Evolutionary conservation across 1,284 basidiomycete genomes (phyloP), one percentile per base, ranked within the genome.

Genomic region (Moniliophthora roreri): DNA sequence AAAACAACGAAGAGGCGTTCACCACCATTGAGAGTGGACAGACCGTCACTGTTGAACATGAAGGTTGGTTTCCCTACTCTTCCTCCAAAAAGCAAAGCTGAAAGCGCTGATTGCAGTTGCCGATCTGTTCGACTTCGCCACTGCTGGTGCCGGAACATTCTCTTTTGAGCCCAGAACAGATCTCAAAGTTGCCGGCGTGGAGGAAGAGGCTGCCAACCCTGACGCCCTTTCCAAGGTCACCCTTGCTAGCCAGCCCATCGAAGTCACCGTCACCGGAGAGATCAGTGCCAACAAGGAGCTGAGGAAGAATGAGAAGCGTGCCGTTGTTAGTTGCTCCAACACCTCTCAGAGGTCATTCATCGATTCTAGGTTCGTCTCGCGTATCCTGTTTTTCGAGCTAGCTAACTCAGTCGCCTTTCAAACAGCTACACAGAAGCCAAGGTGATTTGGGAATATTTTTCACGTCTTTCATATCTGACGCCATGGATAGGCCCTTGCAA

Each of bases 21-120:
- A 59, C 69, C 26, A 62, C 65, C 54, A 74, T 78, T 56, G 62
- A 66, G 16, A 69, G 74, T 16, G 75, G 75, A 15, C 59, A 74
- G 58, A 70, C 68, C 32, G 58, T 76, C 45, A 69, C 68, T 21
- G 71, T 73, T 44, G 62, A 62, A 34, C 76, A 76, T 53, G 65
- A 71, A 45, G 66, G 75, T 73, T 53, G 11, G 28, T 48, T 45
- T 8, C 34, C 15, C 32, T 23, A 21, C 32, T 42, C 16, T 16
- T 16, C 41, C 26, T 16, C 24, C 21, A 15, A 55, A 13, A 40
- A n/a, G n/a, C n/a, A n/a, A n/a, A n/a, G n/a, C 36, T 28, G 20
- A 28, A 40, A 34, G 9, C 23, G 24, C 38, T 26, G n/a, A 20
- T 35, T 42, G n/a, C n/a, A 58, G 57, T 58, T 15, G 28, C 52